Evolutionary conservation across 352 stramenopile genomes (phyloP), one percentile per base, ranked within the genome.

Genomic region (Phytophthora hybrid): DNA sequence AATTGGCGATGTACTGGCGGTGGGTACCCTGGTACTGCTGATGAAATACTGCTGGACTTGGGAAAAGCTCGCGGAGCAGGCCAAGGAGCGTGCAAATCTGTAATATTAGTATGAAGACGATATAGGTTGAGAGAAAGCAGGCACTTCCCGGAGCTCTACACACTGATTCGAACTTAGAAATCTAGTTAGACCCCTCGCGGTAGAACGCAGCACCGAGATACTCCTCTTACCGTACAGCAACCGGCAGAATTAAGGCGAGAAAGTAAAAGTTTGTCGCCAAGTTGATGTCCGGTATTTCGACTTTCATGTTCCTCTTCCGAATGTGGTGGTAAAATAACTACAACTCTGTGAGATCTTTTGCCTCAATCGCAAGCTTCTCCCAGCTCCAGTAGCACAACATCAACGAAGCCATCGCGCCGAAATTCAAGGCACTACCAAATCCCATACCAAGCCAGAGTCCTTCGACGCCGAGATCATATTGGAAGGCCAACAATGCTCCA

Each of bases 361-460:
- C 79, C 3, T 79, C 66, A 18, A 73, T 56, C 4, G 80, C 75
- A 18, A 87, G 69, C 6, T 62, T 55, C 39, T 83, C 57, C 78
- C 80, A 87, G 14, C 49, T 61, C 69, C 69, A 76, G 34, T 26
- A 66, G 29, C 72, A 69, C 46, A 80, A 66, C 47, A 87, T 54
- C 21, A 83, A 34, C 41, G 74, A 65, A 23, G 47, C 39, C 44
- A 77, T 69, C 13, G 82, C 41, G 44, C 37, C 44, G 52, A 66
- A 56, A 63, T 62, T 82, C 14, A 72, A 31, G 29, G 71, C 59
- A n/a, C 84, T 78, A 8, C 80, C 81, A 21, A 78, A 59, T 2
- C 76, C 77, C 64, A 93, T 75, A 37, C 82, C 78, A 34, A 89
- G 52, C 85, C 85, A 91, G 16, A 89, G 76, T 3, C 83, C 85